phyloP scores from a whole-genome alignment of 306 rosid genomes.

The Astragalus membranaceus region DNA sequence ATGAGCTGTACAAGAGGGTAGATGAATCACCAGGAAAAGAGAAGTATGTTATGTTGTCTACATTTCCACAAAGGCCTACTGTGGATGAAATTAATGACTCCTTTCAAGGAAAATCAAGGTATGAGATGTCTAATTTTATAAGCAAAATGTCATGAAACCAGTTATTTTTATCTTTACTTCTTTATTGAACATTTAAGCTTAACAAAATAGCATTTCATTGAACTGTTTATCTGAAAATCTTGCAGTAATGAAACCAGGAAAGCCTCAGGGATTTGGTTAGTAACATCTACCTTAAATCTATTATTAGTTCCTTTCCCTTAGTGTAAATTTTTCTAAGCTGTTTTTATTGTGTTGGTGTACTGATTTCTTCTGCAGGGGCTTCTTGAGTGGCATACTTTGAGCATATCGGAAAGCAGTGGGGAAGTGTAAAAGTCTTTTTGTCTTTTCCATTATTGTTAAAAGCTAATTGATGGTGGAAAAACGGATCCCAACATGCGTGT shows the following conservation, averaged over 20 bases:
- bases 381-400: slow-evolving; percentile 48
- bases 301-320: background rate
- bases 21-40: slow-evolving; percentile 67
- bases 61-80: slow-evolving; percentile 57
- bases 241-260: slow-evolving; percentile 50
- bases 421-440: background rate
- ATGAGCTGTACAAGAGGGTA: slow-evolving; percentile 80
- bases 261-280: slow-evolving; percentile 67
- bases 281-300: background rate
- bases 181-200: background rate
- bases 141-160: background rate
- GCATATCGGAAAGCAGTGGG: background rate
- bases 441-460: background rate
- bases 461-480: too few relatives aligned
- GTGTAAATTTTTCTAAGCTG: background rate
- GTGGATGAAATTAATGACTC: slow-evolving; percentile 64
- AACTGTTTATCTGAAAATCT: slow-evolving; percentile 17
- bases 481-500: too few relatives aligned
- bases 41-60: slow-evolving; percentile 55
- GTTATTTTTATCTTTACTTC: background rate
- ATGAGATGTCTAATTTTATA: background rate
- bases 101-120: slow-evolving; percentile 71
- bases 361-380: slow-evolving; percentile 43
- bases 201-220: background rate
- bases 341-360: background rate